A percentile compares a stretch with the other conserved stretches of the same genome.
These are phyloP conservation scores for Wickerhamomyces hampshirensis DNA, from an alignment of 805 yeast genomes.

Conservation along the genomic window DNA sequence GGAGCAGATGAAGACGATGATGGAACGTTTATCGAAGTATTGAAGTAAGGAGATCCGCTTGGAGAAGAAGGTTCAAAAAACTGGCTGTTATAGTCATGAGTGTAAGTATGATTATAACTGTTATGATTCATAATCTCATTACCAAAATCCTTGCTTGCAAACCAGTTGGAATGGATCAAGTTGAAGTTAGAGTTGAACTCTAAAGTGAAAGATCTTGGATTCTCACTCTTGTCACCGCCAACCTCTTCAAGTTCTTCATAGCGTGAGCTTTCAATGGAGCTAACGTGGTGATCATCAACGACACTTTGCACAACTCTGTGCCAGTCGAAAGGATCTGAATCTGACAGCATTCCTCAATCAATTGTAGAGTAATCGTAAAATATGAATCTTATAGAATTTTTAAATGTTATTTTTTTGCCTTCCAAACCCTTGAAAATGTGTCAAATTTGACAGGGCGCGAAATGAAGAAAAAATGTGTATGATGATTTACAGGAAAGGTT, in stretches of 20 bases:
- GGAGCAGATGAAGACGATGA: no score
- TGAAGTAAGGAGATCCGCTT: neutral
- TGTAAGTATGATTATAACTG: constrained; percentile 1
- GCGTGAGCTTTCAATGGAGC: no score
- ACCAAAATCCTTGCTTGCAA: constrained; percentile 5
- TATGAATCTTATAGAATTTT: no score
- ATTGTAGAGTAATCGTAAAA: neutral
- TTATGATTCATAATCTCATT: neutral
- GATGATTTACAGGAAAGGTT: no score
- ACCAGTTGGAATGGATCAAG: constrained; percentile 14
- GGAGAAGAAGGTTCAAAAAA: no score
- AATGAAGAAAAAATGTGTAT: no score
- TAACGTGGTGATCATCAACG: neutral
- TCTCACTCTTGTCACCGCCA: constrained; percentile 1
- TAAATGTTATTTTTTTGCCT: no score
- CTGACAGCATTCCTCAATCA: neutral
- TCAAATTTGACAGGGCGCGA: no score
- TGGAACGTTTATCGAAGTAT: neutral
- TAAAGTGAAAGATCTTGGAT: constrained; percentile 1
- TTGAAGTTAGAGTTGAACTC: constrained; percentile 17
- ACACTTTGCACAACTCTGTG: constrained; percentile 3
- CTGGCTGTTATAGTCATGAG: neutral
- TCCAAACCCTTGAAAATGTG: no score
- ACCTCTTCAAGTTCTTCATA: constrained; percentile 1
- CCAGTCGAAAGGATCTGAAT: constrained; percentile 2